A percentile compares a stretch with the other conserved stretches of the same genome.
phyloP scores from a whole-genome alignment of 768 basidiomycete species.

The Clavulina sp. region DNA sequence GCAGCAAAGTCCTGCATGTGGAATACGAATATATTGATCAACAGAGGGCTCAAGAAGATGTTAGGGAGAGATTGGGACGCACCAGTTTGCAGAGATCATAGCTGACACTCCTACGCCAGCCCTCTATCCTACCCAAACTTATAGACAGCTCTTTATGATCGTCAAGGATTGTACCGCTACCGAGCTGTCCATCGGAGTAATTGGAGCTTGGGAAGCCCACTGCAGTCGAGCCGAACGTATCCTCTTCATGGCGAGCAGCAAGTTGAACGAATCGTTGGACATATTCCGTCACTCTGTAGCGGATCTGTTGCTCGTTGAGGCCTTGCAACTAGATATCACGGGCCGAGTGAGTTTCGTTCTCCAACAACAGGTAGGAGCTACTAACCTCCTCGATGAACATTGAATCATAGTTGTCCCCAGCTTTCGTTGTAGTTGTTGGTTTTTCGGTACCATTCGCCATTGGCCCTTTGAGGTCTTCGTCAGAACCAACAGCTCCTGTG shows the following conservation, averaged over 20 bases:
- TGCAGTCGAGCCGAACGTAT: slow-evolving; percentile 47
- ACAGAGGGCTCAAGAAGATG: too few relatives aligned
- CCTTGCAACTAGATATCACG: slow-evolving; percentile 31
- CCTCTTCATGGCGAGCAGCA: slow-evolving; percentile 82
- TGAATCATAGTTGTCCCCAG: slow-evolving; percentile 54
- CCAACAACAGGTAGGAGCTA: neutral
- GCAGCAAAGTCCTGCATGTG: slow-evolving; percentile 48
- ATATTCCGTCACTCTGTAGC: slow-evolving; percentile 81
- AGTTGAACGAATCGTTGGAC: slow-evolving; percentile 71
- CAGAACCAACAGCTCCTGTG: neutral
- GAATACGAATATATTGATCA: slow-evolving; percentile 9
- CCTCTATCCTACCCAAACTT: slow-evolving; percentile 78
- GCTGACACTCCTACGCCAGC: slow-evolving; percentile 71
- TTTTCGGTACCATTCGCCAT: neutral
- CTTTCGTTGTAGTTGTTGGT: slow-evolving; percentile 16
- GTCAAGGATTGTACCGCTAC: slow-evolving; percentile 66
- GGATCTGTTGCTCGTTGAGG: slow-evolving; percentile 78
- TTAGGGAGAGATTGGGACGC: slow-evolving; percentile 14
- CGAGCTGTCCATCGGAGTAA: slow-evolving; percentile 32
- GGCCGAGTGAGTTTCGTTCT: neutral
- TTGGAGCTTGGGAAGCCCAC: slow-evolving; percentile 50
- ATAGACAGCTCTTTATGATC: slow-evolving; percentile 56
- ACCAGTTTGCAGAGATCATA: slow-evolving; percentile 63
- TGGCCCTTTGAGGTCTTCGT: neutral
- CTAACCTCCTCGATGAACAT: slow-evolving; percentile 88